phyloP scores from a whole-genome alignment of 768 basidiomycete species.

The Auricularia cornea region DNA sequence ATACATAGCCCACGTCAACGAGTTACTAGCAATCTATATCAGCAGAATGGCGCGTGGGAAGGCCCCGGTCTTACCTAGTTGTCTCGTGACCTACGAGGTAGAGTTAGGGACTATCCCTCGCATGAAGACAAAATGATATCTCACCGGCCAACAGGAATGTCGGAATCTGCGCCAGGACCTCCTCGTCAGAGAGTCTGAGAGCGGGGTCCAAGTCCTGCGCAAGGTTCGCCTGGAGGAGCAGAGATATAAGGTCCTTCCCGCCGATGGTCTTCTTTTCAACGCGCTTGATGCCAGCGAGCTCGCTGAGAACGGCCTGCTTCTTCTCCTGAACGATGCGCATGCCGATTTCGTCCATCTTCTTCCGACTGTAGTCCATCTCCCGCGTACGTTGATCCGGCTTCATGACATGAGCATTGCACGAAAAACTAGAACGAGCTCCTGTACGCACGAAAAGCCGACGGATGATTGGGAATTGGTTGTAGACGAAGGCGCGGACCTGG shows the following conservation, averaged over 20 bases:
- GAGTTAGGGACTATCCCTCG: not conserved
- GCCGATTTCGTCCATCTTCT: not conserved
- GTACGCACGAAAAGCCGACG: not conserved
- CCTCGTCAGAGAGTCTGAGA: constrained; percentile 21
- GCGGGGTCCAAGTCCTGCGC: constrained; percentile 18
- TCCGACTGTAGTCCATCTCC: not conserved
- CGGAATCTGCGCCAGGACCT: constrained; percentile 38
- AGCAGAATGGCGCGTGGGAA: too few species aligned
- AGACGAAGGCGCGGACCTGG: constrained; percentile 22
- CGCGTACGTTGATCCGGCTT: constrained; percentile 7
- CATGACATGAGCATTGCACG: too few species aligned
- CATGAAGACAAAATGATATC: too few species aligned
- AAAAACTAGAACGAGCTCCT: too few species aligned
- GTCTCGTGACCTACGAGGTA: constrained; percentile 20
- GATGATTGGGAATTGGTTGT: not conserved
- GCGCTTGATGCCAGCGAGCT: not conserved
- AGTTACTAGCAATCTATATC: constrained; percentile 1
- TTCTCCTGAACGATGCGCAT: not conserved
- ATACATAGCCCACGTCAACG: constrained; percentile 26
- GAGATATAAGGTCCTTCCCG: constrained; percentile 20
- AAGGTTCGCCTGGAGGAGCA: constrained; percentile 24
- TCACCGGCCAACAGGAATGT: constrained; percentile 47
- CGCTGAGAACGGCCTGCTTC: not conserved
- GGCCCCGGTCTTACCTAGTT: constrained; percentile 2
- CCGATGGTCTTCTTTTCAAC: constrained; percentile 1